Evolutionary conservation across 345 rosid genomes (phyloP).

Genomic region (Lagerstroemia speciosa): DNA sequence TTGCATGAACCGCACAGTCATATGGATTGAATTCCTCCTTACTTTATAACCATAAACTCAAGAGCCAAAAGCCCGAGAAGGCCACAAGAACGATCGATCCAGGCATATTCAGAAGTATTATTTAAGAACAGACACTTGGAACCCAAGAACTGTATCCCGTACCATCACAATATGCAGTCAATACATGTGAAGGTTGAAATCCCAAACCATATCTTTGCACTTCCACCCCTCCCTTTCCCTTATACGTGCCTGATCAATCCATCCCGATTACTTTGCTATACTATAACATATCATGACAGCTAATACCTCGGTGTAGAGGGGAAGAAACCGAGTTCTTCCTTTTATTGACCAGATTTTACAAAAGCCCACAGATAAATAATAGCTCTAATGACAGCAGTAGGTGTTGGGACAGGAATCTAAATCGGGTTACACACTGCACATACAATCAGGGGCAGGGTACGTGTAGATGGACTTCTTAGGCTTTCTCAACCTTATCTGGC

Average conservation of each 20-base stretch:
- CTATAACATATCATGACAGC: neutral
- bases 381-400: neutral
- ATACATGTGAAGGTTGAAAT: neutral
- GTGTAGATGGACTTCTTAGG: slow-evolving; percentile 83
- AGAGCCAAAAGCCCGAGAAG: too few relatives aligned
- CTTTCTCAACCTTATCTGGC: slow-evolving; percentile 68
- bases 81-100: too few relatives aligned
- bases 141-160: neutral
- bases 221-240: neutral
- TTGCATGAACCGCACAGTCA: too few relatives aligned
- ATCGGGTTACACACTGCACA: slow-evolving; percentile 51
- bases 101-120: too few relatives aligned
- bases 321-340: neutral
- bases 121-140: neutral
- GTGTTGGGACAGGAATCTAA: neutral
- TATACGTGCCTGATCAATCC: neutral
- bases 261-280: neutral
- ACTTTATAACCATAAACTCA: too few relatives aligned
- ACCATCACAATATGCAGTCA: neutral
- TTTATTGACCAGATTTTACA: neutral
- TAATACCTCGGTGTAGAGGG: neutral
- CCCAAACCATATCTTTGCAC: neutral
- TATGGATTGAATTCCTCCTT: too few relatives aligned
- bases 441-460: slow-evolving; percentile 94
- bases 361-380: neutral